Conservation (phyloP, 1,139 yeast species). For the Kurtzmaniella quercitrusa region DNA sequence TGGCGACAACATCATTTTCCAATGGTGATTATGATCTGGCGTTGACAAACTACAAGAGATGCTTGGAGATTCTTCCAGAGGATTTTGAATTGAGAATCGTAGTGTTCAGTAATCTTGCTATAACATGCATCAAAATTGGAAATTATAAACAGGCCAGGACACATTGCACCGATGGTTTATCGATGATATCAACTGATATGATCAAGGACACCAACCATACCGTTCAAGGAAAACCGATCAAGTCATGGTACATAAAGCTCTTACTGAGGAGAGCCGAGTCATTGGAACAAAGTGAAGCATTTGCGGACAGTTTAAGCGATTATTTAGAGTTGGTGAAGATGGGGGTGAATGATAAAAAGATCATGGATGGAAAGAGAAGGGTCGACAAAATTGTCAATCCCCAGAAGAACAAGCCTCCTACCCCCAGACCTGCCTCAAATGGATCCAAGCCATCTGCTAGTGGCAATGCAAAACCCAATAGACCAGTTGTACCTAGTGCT, state of each 20-base stretch:
- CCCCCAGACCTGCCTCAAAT: conserved; percentile 7
- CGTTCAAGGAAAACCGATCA: conserved; percentile 52
- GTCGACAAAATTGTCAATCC: conserved; percentile 66
- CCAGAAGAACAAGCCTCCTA: conserved; percentile 14
- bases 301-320: conserved; percentile 53
- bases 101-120: conserved; percentile 72
- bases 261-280: conserved; percentile 75
- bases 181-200: conserved; percentile 44
- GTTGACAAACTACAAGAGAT: conserved; percentile 52
- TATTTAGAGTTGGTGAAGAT: conserved; percentile 59
- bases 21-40: conserved; percentile 83
- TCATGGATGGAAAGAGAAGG: conserved; percentile 80
- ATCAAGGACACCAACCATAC: conserved; percentile 16
- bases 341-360: conserved; percentile 60
- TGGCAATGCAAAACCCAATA: conserved; percentile 9
- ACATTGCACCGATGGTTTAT: conserved; percentile 55
- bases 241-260: conserved; percentile 72
- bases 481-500: conserved; percentile 5
- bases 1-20: conserved; percentile 61
- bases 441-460: conserved; percentile 10
- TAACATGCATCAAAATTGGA: conserved; percentile 69
- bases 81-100: conserved; percentile 66
- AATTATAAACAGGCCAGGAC: conserved; percentile 60
- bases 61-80: conserved; percentile 59
- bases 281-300: conserved; percentile 72